Percentiles rank a stretch among this genome's conserved stretches.
These are phyloP conservation scores for Solanum pinnatisectum DNA, from an alignment of 257 asterid genomes.

Conservation along the genomic window DNA sequence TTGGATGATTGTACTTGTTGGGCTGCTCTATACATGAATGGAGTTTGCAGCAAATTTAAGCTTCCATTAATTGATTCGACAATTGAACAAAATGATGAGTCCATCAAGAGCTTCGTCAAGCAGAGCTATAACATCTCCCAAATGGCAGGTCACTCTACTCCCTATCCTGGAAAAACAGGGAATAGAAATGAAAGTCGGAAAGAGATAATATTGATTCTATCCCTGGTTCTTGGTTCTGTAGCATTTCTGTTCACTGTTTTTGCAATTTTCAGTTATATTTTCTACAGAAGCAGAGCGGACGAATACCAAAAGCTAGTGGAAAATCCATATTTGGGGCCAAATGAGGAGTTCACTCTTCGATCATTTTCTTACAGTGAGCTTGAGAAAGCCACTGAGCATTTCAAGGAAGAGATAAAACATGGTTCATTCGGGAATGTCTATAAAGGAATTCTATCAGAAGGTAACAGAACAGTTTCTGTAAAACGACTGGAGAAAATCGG, in stretches of 20 bases:
- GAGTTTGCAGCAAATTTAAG: constrained; percentile 29
- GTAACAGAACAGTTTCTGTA: constrained; percentile 23
- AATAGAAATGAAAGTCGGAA: background rate
- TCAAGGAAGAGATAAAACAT: constrained; percentile 29
- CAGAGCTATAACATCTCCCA: background rate
- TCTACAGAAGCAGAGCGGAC: background rate
- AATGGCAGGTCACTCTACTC: background rate
- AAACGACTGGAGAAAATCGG: constrained; percentile 29
- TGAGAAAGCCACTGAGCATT: constrained; percentile 25
- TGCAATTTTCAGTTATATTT: background rate
- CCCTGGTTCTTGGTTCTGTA: constrained; percentile 2
- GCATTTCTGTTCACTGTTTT: constrained; percentile 1
- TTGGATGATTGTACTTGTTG: constrained; percentile 45
- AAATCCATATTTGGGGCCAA: background rate
- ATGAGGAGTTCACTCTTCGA: constrained; percentile 19
- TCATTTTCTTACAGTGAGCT: constrained; percentile 25
- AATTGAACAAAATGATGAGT: background rate
- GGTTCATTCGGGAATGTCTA: constrained; percentile 38
- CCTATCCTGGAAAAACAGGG: background rate
- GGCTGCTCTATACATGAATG: constrained; percentile 16
- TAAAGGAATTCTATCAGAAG: constrained; percentile 21
- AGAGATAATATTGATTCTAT: background rate
- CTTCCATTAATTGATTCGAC: constrained; percentile 41
- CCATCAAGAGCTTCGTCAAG: constrained; percentile 18
- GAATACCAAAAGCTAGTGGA: constrained; percentile 1